Evolutionary conservation across 139 green algal genomes (phyloP), one percentile per base, ranked within the genome.

Genomic region (Limnomonas spitsbergensis): DNA sequence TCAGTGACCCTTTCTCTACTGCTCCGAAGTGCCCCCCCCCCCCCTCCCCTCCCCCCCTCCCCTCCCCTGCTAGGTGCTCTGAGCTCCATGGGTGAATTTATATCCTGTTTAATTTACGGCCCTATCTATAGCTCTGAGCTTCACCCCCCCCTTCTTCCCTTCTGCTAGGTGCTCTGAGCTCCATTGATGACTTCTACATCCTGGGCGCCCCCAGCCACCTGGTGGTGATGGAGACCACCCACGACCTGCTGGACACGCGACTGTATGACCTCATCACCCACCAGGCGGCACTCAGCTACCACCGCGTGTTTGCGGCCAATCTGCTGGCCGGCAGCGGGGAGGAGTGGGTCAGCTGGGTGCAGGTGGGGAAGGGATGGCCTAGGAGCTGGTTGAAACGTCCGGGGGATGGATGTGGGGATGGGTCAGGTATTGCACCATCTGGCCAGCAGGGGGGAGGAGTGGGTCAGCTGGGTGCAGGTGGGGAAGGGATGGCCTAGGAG

Each of bases 291-390:
- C 81, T 92, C 38, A 87, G 79, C 77, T 95, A 90, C 89, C 87
- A 94, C 76, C 84, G 91, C 1, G 83, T 92, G 56, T 52, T 84
- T 7, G 85, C 83, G 20, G 91, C 91, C 31, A 93, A 91, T 84
- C 85, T 83, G 66, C 73, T 94, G 53, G 83, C 84, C 1, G 53
- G 1, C 9, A 83, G 71, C 76, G 90, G 88, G 6, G 31, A 74
- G 36, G 4, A 42, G 68, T 74, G 68, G 68, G 68, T 42, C 9
- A 69, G 86, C 42, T 94, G 89, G 90, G 77, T 76, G 9, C 27
- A 40, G 2, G 37, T 83, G n/a, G 7, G 42, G 6, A n/a, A n/a
- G n/a, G n/a, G n/a, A n/a, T n/a, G n/a, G n/a, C n/a, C n/a, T n/a
- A n/a, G n/a, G n/a, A n/a, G n/a, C n/a, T n/a, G n/a, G n/a, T n/a